Percentiles rank a stretch among this genome's conserved stretches.
These are phyloP conservation scores for Symbiodinium pilosum DNA, from an alignment of 73 alveolate genomes.

Conservation along the genomic window DNA sequence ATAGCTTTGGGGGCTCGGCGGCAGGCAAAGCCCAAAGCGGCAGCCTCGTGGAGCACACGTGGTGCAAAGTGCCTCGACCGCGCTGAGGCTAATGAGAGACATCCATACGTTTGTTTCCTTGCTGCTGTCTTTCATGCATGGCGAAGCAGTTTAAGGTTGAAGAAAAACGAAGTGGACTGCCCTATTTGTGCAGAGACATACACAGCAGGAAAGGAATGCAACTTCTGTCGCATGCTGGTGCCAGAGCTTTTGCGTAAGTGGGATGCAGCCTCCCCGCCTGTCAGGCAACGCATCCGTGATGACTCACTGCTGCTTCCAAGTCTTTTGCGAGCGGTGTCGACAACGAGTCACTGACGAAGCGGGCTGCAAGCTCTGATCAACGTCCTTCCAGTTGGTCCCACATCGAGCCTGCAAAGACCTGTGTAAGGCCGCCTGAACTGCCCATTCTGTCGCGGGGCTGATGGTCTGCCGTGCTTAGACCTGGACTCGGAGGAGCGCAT, in stretches of 20 bases:
- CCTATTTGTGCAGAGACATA: conserved; percentile 76
- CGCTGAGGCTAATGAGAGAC: not conserved
- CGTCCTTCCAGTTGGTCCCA: no score
- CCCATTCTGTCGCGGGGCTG: conserved; percentile 89
- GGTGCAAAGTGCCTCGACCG: not conserved
- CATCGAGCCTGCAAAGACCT: no score
- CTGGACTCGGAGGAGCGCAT: not conserved
- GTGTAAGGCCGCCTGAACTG: conserved; percentile 60
- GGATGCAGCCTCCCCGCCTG: no score
- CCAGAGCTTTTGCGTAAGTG: no score
- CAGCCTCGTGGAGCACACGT: conserved; percentile 3
- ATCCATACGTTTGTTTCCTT: no score
- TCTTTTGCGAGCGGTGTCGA: conserved; percentile 42
- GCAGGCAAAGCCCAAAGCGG: not conserved
- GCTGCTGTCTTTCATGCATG: no score
- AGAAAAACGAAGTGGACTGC: conserved; percentile 43
- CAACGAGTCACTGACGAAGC: conserved; percentile 41
- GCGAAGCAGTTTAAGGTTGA: conserved; percentile 10
- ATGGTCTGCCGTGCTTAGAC: conserved; percentile 32
- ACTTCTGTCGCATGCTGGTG: no score
- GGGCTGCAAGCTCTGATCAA: not conserved
- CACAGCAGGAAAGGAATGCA: conserved; percentile 20
- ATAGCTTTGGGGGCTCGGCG: not conserved
- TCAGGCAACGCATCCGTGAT: conserved; percentile 49
- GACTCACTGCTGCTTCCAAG: conserved; percentile 92